Evolutionary conservation across 139 green algal species (phyloP), one percentile per base, ranked within the genome.

Genomic region (Eudorina sp.): DNA sequence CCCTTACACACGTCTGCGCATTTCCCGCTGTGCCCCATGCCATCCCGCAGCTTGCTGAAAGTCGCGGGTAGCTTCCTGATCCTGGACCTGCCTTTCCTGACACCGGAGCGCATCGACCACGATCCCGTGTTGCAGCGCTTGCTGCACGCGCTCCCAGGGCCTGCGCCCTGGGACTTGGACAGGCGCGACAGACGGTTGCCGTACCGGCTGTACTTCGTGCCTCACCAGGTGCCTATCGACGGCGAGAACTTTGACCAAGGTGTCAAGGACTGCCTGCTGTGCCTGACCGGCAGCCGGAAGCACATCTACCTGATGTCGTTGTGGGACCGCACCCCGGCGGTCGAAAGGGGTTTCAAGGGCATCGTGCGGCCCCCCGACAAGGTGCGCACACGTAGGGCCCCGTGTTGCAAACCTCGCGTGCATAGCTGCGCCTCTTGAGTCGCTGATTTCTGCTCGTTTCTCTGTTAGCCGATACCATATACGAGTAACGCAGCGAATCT

Each of bases 161-260:
- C 9, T 13, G 27, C 29, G 6, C 3, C 4, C 62, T 25, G 40
- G 43, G 70, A 23, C 21, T 25, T 46, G 16, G 23, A 11, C 72
- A 55, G 7, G 6, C 4, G 2, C 27, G 41, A 60, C 21, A 21
- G 14, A 18, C 25, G 14, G 8, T 1, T 9, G 34, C n/a, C 36
- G 2, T 58, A 58, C 34, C 40, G 53, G 14, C 51, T 83, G 31
- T 83, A 69, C 51, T 83, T 83, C 6, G 53, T 83, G 18, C 75
- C 48, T 16, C 23, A 83, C 21, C 34, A 66, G 34, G 74, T 82
- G 4, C 46, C 74, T 38, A 41, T 45, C 7, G 74, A 82, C 25
- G 74, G 74, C 3, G 48, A 66, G 13, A 43, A 60, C 4, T 4
- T 18, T 23, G 51, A 83, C 25, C n/a, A 51, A 5, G 75, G 75